These are phyloP conservation scores for Melampsora americana DNA, from an alignment of 1,284 basidiomycete species.

Conservation along the genomic window DNA sequence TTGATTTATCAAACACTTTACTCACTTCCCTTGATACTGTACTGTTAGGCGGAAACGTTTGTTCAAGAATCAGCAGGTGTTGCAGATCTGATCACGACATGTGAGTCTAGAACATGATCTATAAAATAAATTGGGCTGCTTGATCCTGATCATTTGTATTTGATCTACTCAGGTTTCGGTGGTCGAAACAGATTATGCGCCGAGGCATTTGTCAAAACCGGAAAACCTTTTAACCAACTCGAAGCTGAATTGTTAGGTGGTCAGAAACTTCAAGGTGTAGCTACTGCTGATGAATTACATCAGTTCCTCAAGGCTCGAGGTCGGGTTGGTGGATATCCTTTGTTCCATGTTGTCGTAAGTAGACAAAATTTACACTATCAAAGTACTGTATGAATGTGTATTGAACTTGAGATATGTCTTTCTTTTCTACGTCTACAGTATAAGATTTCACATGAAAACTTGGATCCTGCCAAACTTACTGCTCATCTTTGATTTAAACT, in stretches of 20 bases:
- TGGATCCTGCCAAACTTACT: constrained; percentile 55
- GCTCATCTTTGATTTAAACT: constrained; percentile 25
- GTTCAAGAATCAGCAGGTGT: constrained; percentile 59
- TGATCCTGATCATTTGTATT: background rate
- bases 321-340: constrained; percentile 59
- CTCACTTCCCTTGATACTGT: background rate
- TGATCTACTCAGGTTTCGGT: constrained; percentile 55
- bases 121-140: background rate
- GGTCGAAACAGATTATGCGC: constrained; percentile 61
- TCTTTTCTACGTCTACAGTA: constrained; percentile 46
- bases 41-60: constrained; percentile 57
- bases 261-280: constrained; percentile 60
- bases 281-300: constrained; percentile 57
- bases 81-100: constrained; percentile 63
- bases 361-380: constrained; percentile 51
- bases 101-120: constrained; percentile 49
- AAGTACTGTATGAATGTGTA: constrained; percentile 22
- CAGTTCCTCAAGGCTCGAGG: constrained; percentile 58
- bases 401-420: background rate
- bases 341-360: constrained; percentile 58
- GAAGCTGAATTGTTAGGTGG: constrained; percentile 62
- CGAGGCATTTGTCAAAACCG: constrained; percentile 60
- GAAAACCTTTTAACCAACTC: constrained; percentile 59
- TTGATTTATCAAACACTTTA: background rate
- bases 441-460: constrained; percentile 55